Evolutionary conservation across 2,329 filamentous ascomycete genomes (phyloP).

Genomic region (Fusarium nanum): DNA sequence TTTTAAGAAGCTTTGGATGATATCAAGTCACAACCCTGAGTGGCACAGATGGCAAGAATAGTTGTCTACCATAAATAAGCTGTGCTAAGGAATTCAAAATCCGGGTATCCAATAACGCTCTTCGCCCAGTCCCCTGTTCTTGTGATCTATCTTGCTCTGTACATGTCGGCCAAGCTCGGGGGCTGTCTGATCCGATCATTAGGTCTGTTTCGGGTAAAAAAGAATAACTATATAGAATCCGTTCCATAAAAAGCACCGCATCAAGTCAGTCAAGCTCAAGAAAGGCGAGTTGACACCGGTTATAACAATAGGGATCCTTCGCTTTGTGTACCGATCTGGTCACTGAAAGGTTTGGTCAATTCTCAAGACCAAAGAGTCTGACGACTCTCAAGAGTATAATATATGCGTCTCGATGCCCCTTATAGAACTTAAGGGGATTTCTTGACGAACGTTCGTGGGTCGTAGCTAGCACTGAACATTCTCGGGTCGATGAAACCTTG

Average conservation of each 20-base stretch:
- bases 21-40: background rate
- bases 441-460: background rate
- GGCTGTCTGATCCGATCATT: background rate
- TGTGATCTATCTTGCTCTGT: background rate
- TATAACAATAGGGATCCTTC: background rate
- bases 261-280: background rate
- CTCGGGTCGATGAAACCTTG: background rate
- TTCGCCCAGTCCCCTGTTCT: background rate
- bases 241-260: background rate
- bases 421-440: background rate
- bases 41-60: background rate
- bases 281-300: background rate
- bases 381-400: too few relatives aligned
- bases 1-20: slow-evolving; percentile 1
- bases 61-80: slow-evolving; percentile 3
- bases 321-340: background rate
- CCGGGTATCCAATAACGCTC: slow-evolving; percentile 31
- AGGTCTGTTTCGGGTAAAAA: background rate
- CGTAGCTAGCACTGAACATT: background rate
- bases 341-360: background rate
- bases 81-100: slow-evolving; percentile 6
- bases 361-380: too few relatives aligned
- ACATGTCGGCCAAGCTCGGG: background rate
- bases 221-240: background rate
- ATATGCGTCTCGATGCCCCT: background rate